Conservation (phyloP, 345 rosid species). For the Passiflora organensis region DNA sequence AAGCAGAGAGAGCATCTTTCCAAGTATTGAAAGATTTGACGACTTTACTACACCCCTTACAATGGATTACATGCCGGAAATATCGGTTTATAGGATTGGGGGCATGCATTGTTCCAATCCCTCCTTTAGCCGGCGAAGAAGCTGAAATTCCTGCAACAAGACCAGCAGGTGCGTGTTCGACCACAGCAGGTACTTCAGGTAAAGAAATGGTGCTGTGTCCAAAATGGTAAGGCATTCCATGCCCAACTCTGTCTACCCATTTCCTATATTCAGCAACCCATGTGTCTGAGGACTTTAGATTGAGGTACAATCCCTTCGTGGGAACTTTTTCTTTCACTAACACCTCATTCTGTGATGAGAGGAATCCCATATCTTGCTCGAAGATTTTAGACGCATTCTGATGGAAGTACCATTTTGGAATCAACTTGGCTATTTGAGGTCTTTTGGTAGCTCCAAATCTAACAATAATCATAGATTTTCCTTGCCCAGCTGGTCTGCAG, state of each 20-base stretch:
- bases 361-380: constrained; percentile 94
- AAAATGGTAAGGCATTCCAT: constrained; percentile 93
- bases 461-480: constrained; percentile 90
- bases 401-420: constrained; percentile 85
- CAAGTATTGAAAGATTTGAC: constrained; percentile 54
- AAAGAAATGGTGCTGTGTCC: constrained; percentile 67
- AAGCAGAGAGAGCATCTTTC: constrained; percentile 49
- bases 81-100: constrained; percentile 77
- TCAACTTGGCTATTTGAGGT: constrained; percentile 39
- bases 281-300: constrained; percentile 74
- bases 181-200: constrained; percentile 66
- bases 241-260: constrained; percentile 98
- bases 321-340: constrained; percentile 77
- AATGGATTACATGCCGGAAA: constrained; percentile 78
- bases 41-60: constrained; percentile 64
- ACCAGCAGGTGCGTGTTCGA: constrained; percentile 93
- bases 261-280: constrained; percentile 90
- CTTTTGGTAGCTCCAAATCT: constrained; percentile 72
- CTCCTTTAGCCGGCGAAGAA: constrained; percentile 75
- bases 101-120: constrained; percentile 63
- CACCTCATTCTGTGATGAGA: constrained; percentile 83
- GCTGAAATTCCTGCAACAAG: constrained; percentile 68
- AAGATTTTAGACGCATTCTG: constrained; percentile 82
- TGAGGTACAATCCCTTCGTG: constrained; percentile 69
- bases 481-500: constrained; percentile 94